Base-by-base conservation (phyloP, 2,329 filamentous ascomycete species). In the Didymella segeticola region DNA sequence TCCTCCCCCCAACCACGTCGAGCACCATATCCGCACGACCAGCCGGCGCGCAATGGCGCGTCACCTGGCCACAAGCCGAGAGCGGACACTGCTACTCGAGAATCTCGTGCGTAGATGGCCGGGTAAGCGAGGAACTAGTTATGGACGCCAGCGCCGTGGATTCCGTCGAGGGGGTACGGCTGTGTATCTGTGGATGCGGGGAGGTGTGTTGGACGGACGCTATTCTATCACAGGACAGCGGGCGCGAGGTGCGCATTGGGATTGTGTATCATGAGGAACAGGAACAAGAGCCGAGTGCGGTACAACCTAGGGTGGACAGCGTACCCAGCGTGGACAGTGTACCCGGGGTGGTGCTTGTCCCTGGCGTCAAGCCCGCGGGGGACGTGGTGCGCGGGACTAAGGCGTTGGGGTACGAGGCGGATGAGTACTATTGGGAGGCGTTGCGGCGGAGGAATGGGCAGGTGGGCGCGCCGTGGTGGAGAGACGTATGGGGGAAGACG, bases 361-460 rank as follows among this genome's bases (percentile, higher is more conserved):
- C 47, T 1, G 47, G 47, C 26, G 20, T 33, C 1, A 11, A 12
- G 34, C 39, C 39, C 25, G 25, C 39, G 1, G 19, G 10, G 2
- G 26, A 14, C 6, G 19, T 20, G 2, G n/a, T 43, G 9, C 14
- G 37, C 4, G 15, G 19, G 12, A n/a, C 23, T 26, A 19, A 12
- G 5, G 38, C 29, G 4, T n/a, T 38, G 7, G 22, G 29, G 10
- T 55, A 23, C n/a, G 33, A 46, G 2, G 36, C 38, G 0, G 38
- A 43, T 10, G 48, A 43, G 8, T 42, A 46, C 25, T 61, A 56
- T 29, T 61, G 58, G 58, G 55, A 61, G 36, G 27, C 14, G 0
- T 9, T 55, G 15, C 33, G 51, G 25, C 17, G 39, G n/a, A 45
- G 45, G 29, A 55, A 55, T 25, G 43, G 43, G 4, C 11, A 47